A percentile compares a stretch with the other conserved stretches of the same genome.
Evolutionary conservation across 805 yeast species (phyloP).

Genomic region (Ogataea sp.): DNA sequence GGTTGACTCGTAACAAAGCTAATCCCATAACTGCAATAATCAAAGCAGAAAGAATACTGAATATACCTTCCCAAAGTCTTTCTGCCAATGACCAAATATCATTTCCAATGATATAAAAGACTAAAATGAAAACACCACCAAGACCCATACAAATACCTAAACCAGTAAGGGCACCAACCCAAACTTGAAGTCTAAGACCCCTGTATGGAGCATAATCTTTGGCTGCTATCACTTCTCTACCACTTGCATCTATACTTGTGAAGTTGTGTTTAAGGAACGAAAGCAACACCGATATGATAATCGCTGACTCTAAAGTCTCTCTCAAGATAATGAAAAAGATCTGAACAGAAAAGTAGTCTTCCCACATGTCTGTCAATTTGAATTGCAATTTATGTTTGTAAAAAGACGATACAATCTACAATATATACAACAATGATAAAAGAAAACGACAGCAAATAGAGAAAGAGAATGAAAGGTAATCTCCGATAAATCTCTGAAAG

Average conservation of each 20-base stretch:
- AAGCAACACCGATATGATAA: constrained; percentile 65
- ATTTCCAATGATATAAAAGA: constrained; percentile 71
- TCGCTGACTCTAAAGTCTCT: constrained; percentile 71
- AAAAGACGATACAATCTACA: no score
- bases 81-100: constrained; percentile 87
- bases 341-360: constrained; percentile 58
- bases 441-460: no score
- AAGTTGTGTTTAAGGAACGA: constrained; percentile 61
- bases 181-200: constrained; percentile 57
- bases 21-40: constrained; percentile 85
- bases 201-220: constrained; percentile 25
- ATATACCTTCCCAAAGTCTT: constrained; percentile 81
- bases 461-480: no score
- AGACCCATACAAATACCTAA: constrained; percentile 58
- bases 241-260: constrained; percentile 25
- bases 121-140: constrained; percentile 62
- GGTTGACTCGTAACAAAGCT: constrained; percentile 71
- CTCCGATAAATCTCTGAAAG: no score
- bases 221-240: constrained; percentile 19
- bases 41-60: constrained; percentile 68
- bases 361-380: constrained; percentile 22
- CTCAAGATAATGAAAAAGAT: constrained; percentile 66
- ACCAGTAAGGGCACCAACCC: constrained; percentile 76
- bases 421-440: no score
- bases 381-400: no score